phyloP scores from a whole-genome alignment of 805 yeast species.

The Suhomyces faveliae region DNA sequence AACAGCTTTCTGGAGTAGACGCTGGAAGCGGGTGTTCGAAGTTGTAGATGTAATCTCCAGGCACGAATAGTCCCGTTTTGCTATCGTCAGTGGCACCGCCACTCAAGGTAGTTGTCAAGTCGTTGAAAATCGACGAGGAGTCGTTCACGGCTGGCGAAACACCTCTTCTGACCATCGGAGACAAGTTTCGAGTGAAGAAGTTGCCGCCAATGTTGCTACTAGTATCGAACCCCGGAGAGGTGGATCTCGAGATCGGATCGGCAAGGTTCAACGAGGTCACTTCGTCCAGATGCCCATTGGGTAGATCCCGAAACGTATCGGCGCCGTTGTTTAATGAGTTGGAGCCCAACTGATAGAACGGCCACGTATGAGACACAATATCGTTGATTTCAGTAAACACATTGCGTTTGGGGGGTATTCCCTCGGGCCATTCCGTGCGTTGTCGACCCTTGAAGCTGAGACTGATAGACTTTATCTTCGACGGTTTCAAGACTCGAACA shows the following conservation, averaged over 20 bases:
- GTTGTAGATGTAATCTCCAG: conserved; percentile 90
- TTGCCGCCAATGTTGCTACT: conserved; percentile 11
- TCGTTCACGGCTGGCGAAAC: conserved; percentile 29
- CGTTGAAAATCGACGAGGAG: conserved; percentile 23
- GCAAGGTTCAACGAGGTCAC: conserved; percentile 36
- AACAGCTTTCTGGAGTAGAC: conserved; percentile 75
- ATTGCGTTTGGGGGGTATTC: conserved; percentile 85
- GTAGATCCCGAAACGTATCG: conserved; percentile 39
- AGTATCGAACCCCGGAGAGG: conserved; percentile 10
- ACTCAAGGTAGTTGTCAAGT: conserved; percentile 22
- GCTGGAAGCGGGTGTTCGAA: conserved; percentile 88
- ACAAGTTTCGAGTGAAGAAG: conserved; percentile 24
- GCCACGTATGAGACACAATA: conserved; percentile 84
- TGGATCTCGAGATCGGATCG: conserved; percentile 20
- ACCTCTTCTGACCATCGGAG: conserved; percentile 28
- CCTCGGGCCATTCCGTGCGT: conserved; percentile 96
- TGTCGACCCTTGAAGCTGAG: conserved; percentile 65
- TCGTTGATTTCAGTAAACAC: conserved; percentile 65
- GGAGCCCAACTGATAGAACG: conserved; percentile 55
- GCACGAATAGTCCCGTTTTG: conserved; percentile 49
- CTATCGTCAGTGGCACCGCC: conserved; percentile 16
- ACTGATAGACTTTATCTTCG: conserved; percentile 62
- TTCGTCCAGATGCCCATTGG: conserved; percentile 22
- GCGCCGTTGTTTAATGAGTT: conserved; percentile 44
- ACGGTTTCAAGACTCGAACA: conserved; percentile 66